Base-by-base conservation (phyloP, 345 rosid genomes). In the Eucalyptus albens region DNA sequence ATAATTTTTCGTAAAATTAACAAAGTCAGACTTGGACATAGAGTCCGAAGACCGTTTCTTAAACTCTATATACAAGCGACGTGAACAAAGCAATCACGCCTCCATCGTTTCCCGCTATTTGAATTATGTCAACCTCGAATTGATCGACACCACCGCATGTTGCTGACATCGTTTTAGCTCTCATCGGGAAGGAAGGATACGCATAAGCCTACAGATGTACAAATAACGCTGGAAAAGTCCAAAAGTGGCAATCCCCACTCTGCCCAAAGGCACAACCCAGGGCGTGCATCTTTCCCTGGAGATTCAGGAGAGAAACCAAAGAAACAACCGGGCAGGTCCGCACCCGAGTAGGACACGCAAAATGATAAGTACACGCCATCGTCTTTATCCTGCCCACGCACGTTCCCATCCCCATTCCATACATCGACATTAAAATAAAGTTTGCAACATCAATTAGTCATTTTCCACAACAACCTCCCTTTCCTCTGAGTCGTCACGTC, bases 1-100 rank as follows among this genome's bases (percentile, higher is more conserved):
- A 53, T 53, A 1, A 21, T 1, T 8, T 53, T 53, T 53, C 1
- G 1, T 53, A 53, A 53, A 53, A 53, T 8, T 0, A 53, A 53
- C 24, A 4, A 3, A 56, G 27, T 2, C 8, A 37, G 22, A 19
- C 3, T 21, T 11, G 45, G 26, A 37, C 45, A 19, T 72, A 10
- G 26, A 72, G 40, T 72, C 22, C 45, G 1, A 37, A 72, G 26
- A 17, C 44, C 44, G 5, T 72, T 72, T 5, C 15, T 42, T 72
- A 6, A 11, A 72, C 82, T 33, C 27, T 1, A 42, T 16, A 3
- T 37, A 21, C 12, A 37, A 72, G 83, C 5, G 47, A 72, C 27
- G 83, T 6, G 8, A 19, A 19, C 47, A 6, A 10, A 72, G 45
- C 83, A 21, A 19, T 19, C 83, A 37, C 14, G 47, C 26, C 15